Evolutionary conservation across 1,284 basidiomycete species (phyloP), one percentile per base, ranked within the genome.

Genomic region (Amylostereum areolatum): DNA sequence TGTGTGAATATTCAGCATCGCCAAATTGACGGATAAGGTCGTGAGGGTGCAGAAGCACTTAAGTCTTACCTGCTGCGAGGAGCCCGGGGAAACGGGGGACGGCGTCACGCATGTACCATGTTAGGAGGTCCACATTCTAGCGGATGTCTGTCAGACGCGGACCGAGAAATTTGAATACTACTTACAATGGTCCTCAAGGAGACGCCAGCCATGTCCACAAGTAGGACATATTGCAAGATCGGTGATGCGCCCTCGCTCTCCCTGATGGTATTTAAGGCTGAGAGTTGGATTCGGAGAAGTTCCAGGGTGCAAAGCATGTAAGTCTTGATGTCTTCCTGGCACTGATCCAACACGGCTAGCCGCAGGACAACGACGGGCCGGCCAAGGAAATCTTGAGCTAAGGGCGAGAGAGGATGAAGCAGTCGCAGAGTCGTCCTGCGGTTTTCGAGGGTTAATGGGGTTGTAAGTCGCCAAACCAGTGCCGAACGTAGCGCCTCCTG

Each of bases 61-160:
- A 35, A n/a, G 9, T 65, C 72, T 57, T 62, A 84, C 85, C 83
- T 60, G 83, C 81, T 34, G 80, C 86, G 39, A 91, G 68, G 78
- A 90, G 78, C 46, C 88, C 88, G 42, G 89, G 86, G 67, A 83
- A 91, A 49, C 79, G 77, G 31, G 85, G 84, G 43, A 82, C 71
- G 28, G 84, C 67, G 59, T 88, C 82, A 56, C 78, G 74, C 52
- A 81, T 58, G 44, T 77, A 73, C 83, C 83, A 89, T 28, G 73
- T 70, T 37, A 84, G 66, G 9, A 86, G 61, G 52, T 87, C 81
- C 34, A 82, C 59, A 57, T 76, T 78, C 80, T 87, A 59, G 9
- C 9, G 11, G 29, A 4, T 18, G 29, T 24, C 25, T 35, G 5
- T 49, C 42, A 49, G 41, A 10, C 27, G 45, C 24, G 46, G 28